phyloP scores from a whole-genome alignment of 139 green algal genomes.

The Chlorella sp. region DNA sequence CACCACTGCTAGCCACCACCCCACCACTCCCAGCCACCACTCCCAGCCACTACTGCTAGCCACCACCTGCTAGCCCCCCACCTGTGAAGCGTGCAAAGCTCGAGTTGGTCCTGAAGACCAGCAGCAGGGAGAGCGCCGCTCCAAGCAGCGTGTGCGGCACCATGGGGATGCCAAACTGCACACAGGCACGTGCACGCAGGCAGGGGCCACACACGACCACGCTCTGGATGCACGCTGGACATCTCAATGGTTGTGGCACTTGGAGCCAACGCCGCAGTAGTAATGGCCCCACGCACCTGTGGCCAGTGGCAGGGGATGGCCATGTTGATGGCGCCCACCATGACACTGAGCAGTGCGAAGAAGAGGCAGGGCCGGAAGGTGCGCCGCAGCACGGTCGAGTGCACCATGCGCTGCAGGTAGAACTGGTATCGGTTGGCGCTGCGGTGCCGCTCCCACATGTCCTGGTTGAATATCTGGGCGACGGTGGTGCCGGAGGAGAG shows the following conservation, averaged over 20 bases:
- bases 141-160: slow-evolving; percentile 4
- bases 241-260: no score
- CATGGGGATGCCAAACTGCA: slow-evolving; percentile 3
- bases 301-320: background rate
- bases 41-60: no score
- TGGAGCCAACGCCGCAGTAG: no score
- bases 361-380: slow-evolving; percentile 1
- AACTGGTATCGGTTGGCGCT: background rate
- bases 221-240: no score
- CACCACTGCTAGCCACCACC: no score
- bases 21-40: no score
- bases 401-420: background rate
- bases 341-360: background rate
- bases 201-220: no score
- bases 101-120: slow-evolving; percentile 34
- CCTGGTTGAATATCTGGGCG: slow-evolving; percentile 9
- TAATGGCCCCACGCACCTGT: no score
- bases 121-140: slow-evolving; percentile 28
- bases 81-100: slow-evolving; percentile 10
- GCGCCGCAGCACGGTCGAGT: slow-evolving; percentile 5
- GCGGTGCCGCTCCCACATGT: slow-evolving; percentile 10
- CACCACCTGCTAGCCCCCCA: no score
- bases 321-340: background rate
- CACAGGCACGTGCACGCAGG: no score
- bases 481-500: slow-evolving; percentile 5